These are phyloP conservation scores for Linum trigynum DNA, from an alignment of 345 rosid species.

Conservation along the genomic window DNA sequence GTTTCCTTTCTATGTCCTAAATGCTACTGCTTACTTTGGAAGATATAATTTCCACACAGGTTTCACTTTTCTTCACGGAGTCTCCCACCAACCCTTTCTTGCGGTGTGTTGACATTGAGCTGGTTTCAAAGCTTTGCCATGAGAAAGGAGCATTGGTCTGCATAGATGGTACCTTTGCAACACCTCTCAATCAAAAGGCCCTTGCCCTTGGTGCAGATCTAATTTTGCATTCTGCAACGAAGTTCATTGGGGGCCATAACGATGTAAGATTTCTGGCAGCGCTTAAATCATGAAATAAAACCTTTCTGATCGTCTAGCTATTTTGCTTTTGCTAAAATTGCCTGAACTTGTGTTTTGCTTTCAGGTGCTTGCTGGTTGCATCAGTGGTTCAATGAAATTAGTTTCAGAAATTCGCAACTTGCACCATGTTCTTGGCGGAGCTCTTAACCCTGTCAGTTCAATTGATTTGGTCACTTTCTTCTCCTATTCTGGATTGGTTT, in stretches of 20 bases:
- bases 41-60: constrained; percentile 37
- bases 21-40: neutral
- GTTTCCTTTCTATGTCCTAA: neutral
- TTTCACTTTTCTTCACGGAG: constrained; percentile 84
- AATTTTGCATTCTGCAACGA: constrained; percentile 82
- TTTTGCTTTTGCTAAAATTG: neutral
- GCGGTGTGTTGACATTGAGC: constrained; percentile 84
- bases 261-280: constrained; percentile 47
- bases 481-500: neutral
- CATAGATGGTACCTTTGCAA: constrained; percentile 98
- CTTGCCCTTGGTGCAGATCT: constrained; percentile 97
- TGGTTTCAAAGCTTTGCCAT: constrained; percentile 83
- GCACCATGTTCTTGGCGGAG: constrained; percentile 92
- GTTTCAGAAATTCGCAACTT: constrained; percentile 66
- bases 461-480: constrained; percentile 1
- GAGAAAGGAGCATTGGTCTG: constrained; percentile 84
- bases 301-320: neutral
- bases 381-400: constrained; percentile 70
- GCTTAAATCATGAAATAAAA: constrained; percentile 1
- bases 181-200: constrained; percentile 93
- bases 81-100: constrained; percentile 96
- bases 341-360: neutral
- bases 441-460: constrained; percentile 75
- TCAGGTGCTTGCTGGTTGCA: constrained; percentile 94
- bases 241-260: constrained; percentile 94